Base-by-base conservation (phyloP, 306 rosid species). In the Quercus mongolica region DNA sequence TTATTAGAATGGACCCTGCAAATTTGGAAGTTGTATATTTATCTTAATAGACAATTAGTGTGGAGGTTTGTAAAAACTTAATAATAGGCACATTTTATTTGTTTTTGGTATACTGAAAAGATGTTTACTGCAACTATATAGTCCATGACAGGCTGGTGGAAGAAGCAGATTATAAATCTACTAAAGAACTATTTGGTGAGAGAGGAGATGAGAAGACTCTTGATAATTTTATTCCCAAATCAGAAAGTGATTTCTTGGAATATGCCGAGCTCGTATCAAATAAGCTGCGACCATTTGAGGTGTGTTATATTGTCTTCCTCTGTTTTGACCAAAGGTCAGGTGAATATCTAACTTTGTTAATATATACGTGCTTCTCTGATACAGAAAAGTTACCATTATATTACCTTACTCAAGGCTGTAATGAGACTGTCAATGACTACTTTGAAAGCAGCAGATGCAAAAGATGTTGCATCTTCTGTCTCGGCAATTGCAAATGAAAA, bases 401-500 rank as follows among this genome's bases (percentile, higher is more conserved):
- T 90, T 3, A 78, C 83, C 68, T 90, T 96, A 78, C 90, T 96
- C 63, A 96, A 93, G 88, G 85, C 89, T 11, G 88, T 88, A 33
- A 90, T 91, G 92, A 93, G 98, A 88, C 74, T 96, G 54, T 93
- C 98, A 26, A 93, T 87, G 94, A 72, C 81, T 76, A 77, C 93
- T 15, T 82, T 96, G 78, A 93, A 93, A 91, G 99, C 94, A 59
- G 87, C 98, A n/a, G 99, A 96, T 83, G 98, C 98, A 5, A 96
- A 96, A 83, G 99, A 93, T 2, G 92, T 93, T 59, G 93, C 99
- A 14, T 96, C 98, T 44, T 96, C 99, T 0, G 51, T 90, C 74
- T 82, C 97, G 5, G 97, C 99, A 69, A 89, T 96, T 90, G 97
- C 97, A 12, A 96, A 93, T 77, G 97, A 96, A 81, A 96, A 93